Evolutionary conservation across 805 yeast genomes (phyloP).

Genomic region (Hanseniaspora clermontiae): DNA sequence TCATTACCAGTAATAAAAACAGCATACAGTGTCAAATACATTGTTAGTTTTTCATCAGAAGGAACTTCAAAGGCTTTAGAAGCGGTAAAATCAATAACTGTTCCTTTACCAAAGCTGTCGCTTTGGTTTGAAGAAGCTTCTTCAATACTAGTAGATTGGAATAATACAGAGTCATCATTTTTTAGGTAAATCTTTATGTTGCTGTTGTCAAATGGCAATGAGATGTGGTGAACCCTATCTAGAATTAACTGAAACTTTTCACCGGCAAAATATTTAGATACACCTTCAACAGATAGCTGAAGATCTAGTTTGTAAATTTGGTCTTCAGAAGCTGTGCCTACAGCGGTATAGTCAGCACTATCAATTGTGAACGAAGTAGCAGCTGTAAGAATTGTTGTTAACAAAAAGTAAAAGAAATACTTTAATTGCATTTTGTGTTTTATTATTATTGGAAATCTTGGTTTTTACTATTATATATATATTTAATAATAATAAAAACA

Average conservation of each 20-base stretch:
- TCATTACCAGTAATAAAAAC: conserved; percentile 9
- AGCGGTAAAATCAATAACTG: conserved; percentile 5
- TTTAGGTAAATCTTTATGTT: conserved; percentile 3
- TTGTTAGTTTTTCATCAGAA: background rate
- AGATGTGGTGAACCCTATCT: conserved; percentile 8
- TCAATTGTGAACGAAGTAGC: conserved; percentile 4
- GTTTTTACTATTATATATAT: no score
- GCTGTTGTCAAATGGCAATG: conserved; percentile 6
- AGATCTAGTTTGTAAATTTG: conserved; percentile 2
- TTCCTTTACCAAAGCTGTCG: conserved; percentile 4
- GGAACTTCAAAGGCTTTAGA: conserved; percentile 6
- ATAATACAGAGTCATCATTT: conserved; percentile 2
- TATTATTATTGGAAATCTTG: no score
- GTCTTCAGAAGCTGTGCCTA: background rate
- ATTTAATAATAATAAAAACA: no score
- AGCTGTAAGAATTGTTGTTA: background rate
- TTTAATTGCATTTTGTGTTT: background rate
- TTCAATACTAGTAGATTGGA: background rate
- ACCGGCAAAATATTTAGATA: background rate
- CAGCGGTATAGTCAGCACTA: background rate
- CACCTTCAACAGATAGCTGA: background rate
- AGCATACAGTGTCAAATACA: conserved; percentile 4
- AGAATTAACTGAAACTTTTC: background rate
- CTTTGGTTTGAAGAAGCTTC: background rate
- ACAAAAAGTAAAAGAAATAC: background rate